Base-by-base conservation (phyloP, 306 rosid species). In the Inga leiocalycina region DNA sequence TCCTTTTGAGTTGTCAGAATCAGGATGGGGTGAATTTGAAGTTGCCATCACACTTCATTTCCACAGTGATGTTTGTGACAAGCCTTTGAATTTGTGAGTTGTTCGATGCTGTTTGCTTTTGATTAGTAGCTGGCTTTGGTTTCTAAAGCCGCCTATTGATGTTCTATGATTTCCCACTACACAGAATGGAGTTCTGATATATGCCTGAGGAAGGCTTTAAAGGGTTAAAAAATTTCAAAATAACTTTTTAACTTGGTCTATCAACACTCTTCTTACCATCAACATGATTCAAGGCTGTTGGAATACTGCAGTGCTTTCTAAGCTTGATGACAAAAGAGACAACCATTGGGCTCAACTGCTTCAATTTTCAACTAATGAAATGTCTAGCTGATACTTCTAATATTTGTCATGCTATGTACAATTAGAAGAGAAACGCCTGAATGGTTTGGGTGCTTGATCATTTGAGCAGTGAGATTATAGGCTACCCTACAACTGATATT, bases 21-120 rank as follows among this genome's bases (percentile, higher is more conserved):
- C 92, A 41, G 98, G 98, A 78, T 93, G 98, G 97, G 97, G 97
- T 32, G 97, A 93, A 88, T 91, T 93, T 82, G 97, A 93, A 86
- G 79, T 93, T 12, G 91, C 87, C 57, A 90, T 93, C 71, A 92
- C 96, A 19, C 86, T 93, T 80, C 46, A 86, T 74, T 93, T 91
- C 85, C 92, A 91, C 81, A 88, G 75, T 13, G 97, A 93, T 83
- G 94, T 90, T 83, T 89, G 92, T 75, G 97, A 91, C 77, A 93
- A 85, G 88, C 94, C 98, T 65, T 71, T 93, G 86, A 90, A 86
- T 89, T 84, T 93, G 98, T 91, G 85, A 91, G 45, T 89, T 74
- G 57, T 82, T 86, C 15, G 57, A 11, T 78, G 19, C 76, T 71
- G 17, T 49, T 39, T 44, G 71, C 61, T 79, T 82, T 76, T 82